These are phyloP conservation scores for Nitzschia sp. DNA, from an alignment of 108 stramenopile genomes.

Conservation along the genomic window DNA sequence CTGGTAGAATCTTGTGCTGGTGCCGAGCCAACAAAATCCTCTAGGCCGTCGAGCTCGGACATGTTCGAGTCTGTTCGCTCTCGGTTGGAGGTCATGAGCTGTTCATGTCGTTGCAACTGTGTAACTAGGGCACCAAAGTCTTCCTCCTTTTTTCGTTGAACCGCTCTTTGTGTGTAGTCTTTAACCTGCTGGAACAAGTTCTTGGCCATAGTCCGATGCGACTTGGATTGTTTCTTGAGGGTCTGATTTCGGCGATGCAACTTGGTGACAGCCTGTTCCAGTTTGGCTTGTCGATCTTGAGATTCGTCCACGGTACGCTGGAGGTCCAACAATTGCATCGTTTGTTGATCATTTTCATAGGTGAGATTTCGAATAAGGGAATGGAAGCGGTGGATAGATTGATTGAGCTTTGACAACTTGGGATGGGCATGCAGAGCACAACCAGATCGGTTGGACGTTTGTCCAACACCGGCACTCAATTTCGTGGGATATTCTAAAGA, in stretches of 20 bases:
- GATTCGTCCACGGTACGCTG: constrained; percentile 7
- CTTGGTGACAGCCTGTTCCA: constrained; percentile 32
- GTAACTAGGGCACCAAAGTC: constrained; percentile 6
- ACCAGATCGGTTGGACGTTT: no score
- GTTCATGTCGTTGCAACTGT: constrained; percentile 13
- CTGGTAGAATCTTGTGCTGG: neutral
- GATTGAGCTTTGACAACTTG: constrained; percentile 18
- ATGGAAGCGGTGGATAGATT: constrained; percentile 41
- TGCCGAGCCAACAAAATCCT: constrained; percentile 6
- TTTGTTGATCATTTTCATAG: constrained; percentile 34
- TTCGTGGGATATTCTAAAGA: constrained; percentile 24
- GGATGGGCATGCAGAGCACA: neutral
- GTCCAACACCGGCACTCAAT: neutral
- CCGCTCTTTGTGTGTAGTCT: neutral
- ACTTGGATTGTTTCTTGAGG: constrained; percentile 28
- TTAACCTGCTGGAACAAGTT: constrained; percentile 12
- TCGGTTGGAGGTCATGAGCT: constrained; percentile 6
- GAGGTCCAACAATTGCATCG: constrained; percentile 20
- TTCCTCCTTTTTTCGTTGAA: constrained; percentile 6
- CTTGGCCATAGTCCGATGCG: constrained; percentile 5
- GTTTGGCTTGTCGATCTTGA: constrained; percentile 15
- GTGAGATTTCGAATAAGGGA: constrained; percentile 31
- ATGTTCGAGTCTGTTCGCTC: constrained; percentile 28
- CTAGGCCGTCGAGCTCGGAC: constrained; percentile 24
- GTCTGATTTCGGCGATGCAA: constrained; percentile 34